Evolutionary conservation across 2,329 filamentous ascomycete genomes (phyloP), one percentile per base, ranked within the genome.

Genomic region (Chaetomium olivaceum): DNA sequence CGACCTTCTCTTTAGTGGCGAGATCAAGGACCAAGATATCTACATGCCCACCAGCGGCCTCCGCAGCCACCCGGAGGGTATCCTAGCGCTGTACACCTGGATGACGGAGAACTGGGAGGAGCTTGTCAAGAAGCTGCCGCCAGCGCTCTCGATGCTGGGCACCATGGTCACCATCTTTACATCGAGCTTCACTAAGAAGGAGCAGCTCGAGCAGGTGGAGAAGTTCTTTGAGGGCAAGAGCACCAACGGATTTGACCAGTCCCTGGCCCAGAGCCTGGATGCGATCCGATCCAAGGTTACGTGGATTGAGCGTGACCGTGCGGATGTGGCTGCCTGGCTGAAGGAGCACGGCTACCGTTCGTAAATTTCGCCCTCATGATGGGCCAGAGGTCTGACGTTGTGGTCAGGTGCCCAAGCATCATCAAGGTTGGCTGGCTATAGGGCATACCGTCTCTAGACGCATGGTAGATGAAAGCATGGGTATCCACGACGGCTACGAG

Each of bases 21-120:
- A 96, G 71, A 90, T 97, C 78, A 96, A 96, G 82, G 92, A 91
- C 70, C 94, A 97, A 78, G 94, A 98, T 77, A 89, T 97, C 70
- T 97, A 97, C 80, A 88, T 97, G 76, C 93, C 94, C 1, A 86
- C 95, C 48, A 86, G 87, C 39, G 91, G 91, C 8, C 85, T 98
- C 31, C 87, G 93, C 65, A 86, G 86, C 61, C 92, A 96, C 75
- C 81, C 87, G 8, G 87, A 88, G 52, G 94, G 94, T 71, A 90
- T 96, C 63, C 82, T 91, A 64, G 91, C 91, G 8, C 84, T 97
- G 64, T 97, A 91, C 85, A 78, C 77, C 21, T 98, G 92, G 91
- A 83, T 96, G 82, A 91, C 89, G 75, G 83, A 88, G 71, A 95
- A 96, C 80, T 98, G 94, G 93, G 91, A 91, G n/a, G 84, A 87